Base-by-base conservation (phyloP, 2,329 filamentous ascomycete species). In the Diaporthe humulicola region DNA sequence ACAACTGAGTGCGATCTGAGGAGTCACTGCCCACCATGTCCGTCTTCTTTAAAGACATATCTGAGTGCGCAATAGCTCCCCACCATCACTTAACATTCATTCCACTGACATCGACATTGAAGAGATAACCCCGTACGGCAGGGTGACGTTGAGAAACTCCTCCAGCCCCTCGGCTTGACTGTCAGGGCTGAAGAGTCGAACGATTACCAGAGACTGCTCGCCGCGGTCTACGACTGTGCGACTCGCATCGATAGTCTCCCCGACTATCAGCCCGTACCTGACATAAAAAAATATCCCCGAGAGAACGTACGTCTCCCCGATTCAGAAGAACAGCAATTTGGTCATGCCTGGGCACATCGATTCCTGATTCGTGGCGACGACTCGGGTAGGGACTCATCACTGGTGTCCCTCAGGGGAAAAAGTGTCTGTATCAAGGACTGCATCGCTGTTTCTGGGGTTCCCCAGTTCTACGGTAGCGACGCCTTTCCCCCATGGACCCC, bases 341-440 rank as follows among this genome's bases (percentile, higher is more conserved):
- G 64, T 14, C 45, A 69, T 38, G 64, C 64, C 7, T 69, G 64
- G 64, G 64, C 64, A 28, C 40, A 69, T 10, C 30, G 48, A 50
- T 69, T 69, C 64, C 64, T 54, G n/a, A 69, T 69, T 17, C 48
- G 64, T 1, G 64, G 64, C 30, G 64, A 67, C 30, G 15, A 22
- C 30, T 67, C 64, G 9, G 15, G 14, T 2, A 22, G 48, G 3
- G 33, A 28, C n/a, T 88, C 73, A 82, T 87, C 38, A 83, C 86
- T 0, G 57, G 78, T 0, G 81, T 86, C 70, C 5, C 73, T 88
- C n/a, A 81, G 76, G 70, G 86, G 85, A 0, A 90, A 87, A 67
- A 86, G 84, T 0, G 78, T 90, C 4, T 88, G 87, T 74, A 75
- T 90, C 19, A 90, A 90, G 77, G 89, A 91, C 76, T 88, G 88